A percentile compares a stretch with the other conserved stretches of the same genome.
Evolutionary conservation across 1,284 basidiomycete genomes (phyloP).

Genomic region (Flammula alnicola): DNA sequence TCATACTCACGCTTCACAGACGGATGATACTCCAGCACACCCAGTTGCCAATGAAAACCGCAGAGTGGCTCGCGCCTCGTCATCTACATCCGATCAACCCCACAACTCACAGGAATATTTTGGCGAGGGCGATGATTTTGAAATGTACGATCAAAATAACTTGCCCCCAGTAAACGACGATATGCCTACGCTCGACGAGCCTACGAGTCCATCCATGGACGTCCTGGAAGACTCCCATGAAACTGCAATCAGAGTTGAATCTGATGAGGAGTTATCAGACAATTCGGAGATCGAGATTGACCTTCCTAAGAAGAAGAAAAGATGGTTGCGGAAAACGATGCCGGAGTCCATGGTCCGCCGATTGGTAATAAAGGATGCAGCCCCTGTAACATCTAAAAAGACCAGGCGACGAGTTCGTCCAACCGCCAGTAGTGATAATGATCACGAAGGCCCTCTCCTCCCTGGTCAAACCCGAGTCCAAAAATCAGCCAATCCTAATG

Average conservation of each 20-base stretch:
- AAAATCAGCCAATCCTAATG: conserved; percentile 29
- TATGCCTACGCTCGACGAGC: neutral
- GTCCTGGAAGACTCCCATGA: neutral
- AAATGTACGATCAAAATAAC: conserved; percentile 7
- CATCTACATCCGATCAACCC: conserved; percentile 2
- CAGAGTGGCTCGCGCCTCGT: neutral
- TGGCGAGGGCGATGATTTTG: conserved; percentile 11
- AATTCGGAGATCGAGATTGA: conserved; percentile 8
- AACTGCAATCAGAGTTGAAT: neutral
- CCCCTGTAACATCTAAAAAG: conserved; percentile 10
- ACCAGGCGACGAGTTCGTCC: conserved; percentile 13
- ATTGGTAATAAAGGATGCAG: conserved; percentile 18
- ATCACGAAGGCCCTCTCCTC: conserved; percentile 36
- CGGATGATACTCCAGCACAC: neutral
- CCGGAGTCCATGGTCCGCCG: conserved; percentile 48
- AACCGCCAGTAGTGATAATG: conserved; percentile 34
- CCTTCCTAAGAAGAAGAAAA: conserved; percentile 35
- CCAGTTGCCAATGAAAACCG: neutral
- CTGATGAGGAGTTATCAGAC: conserved; percentile 1
- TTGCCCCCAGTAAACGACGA: neutral
- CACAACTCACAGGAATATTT: conserved; percentile 10
- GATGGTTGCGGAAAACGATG: conserved; percentile 46
- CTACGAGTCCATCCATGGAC: neutral
- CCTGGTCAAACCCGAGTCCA: conserved; percentile 52
- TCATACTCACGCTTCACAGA: neutral